These are phyloP conservation scores for Drosera capensis DNA, from an alignment of 148 eudicot genomes.

Conservation along the genomic window DNA sequence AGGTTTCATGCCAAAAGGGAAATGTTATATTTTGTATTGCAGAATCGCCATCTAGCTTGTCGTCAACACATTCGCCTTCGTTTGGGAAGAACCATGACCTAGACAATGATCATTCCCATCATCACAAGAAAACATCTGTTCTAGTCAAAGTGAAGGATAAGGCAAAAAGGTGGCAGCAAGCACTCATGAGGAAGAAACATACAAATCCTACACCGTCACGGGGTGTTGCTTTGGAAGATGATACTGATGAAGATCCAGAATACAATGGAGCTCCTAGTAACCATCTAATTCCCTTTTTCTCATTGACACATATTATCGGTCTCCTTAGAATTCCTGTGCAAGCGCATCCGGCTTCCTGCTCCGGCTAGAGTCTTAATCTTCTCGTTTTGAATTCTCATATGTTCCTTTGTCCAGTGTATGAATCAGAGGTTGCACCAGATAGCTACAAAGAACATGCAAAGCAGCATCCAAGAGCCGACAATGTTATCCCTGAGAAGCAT, in stretches of 20 bases:
- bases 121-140: constrained; percentile 40
- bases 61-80: constrained; percentile 18
- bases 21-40: constrained; percentile 4
- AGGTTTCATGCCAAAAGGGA: background rate
- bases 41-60: constrained; percentile 28
- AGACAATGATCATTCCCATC: constrained; percentile 31
- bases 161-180: constrained; percentile 45
- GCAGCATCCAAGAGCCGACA: constrained; percentile 28
- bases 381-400: background rate
- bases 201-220: constrained; percentile 19
- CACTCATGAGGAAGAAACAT: constrained; percentile 22
- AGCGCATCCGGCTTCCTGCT: background rate
- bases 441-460: constrained; percentile 18
- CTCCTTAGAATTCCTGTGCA: background rate
- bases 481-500: constrained; percentile 23
- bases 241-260: constrained; percentile 23
- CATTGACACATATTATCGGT: background rate
- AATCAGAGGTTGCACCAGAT: constrained; percentile 41
- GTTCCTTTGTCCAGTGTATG: constrained; percentile 34
- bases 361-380: constrained; percentile 1
- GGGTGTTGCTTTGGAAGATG: constrained; percentile 29
- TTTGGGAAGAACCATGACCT: constrained; percentile 22
- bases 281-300: background rate
- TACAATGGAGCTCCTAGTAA: constrained; percentile 28
- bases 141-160: constrained; percentile 57